Base-by-base conservation (phyloP, 306 rosid genomes). In the Hylodesmum podocarpum region DNA sequence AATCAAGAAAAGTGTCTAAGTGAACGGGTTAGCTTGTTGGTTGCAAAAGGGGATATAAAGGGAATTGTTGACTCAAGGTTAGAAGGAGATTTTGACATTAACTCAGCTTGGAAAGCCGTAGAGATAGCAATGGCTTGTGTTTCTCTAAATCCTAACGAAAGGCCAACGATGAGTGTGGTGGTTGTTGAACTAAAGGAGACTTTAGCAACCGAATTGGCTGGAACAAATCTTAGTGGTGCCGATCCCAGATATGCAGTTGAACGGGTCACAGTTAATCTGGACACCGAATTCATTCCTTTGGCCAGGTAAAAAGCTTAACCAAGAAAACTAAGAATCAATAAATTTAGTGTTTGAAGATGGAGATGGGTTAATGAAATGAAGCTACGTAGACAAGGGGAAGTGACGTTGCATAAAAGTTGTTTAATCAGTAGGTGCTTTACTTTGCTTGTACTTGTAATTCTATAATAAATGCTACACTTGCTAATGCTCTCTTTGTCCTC, bases 51-150 rank as follows among this genome's bases (percentile, higher is more conserved):
- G 28, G 88, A 83, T 66, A 72, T 87, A 18, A 36, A 72, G 12
- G 41, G 4, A 27, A 78, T 76, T 21, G 76, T 79, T 3, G 91
- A 85, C 80, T 70, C 85, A 37, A 72, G 78, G 46, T 16, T 85
- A 59, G 55, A 39, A 0, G 77, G 58, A 41, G 78, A 81, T 2
- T 78, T 54, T 39, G 61, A 73, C 41, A 59, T 4, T 14, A 76
- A 63, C 46, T 86, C 82, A 14, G 78, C 39, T 11, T 83, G 88
- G 91, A 86, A 70, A 75, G 80, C 73, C 12, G 67, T 83, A 4
- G 89, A 89, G 34, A 12, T 80, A 68, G 88, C 86, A 57, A 72
- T 80, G 86, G 68, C 72, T 63, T 89, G 84, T 73, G 87, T 69
- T 2, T 72, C 82, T 28, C 13, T 51, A 4, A n/a, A 12, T 31